These are phyloP conservation scores for Cytospora schulzeri DNA, from an alignment of 2,329 filamentous ascomycete species.

Conservation along the genomic window DNA sequence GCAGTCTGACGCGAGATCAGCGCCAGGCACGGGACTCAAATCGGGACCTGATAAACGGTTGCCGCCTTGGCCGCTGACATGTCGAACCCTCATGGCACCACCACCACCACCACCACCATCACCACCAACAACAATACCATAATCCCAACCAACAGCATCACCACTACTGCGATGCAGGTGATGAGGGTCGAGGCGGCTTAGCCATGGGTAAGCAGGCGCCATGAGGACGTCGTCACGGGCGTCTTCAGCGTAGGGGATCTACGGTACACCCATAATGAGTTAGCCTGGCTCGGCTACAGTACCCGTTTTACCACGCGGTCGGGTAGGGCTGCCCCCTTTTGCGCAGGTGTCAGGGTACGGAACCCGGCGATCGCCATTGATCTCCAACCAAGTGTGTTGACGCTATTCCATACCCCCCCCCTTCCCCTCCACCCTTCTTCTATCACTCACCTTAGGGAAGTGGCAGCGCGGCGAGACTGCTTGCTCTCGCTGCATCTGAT, in stretches of 20 bases:
- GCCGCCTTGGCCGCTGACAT: background rate
- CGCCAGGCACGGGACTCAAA: background rate
- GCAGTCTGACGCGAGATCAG: background rate
- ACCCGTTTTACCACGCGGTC: conserved; percentile 23
- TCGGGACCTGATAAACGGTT: background rate
- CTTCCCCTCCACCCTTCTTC: no score
- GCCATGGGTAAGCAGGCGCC: background rate
- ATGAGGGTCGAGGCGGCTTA: background rate
- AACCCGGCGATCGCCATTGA: conserved; percentile 15
- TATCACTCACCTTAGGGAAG: background rate
- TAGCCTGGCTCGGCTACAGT: conserved; percentile 17
- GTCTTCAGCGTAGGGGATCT: conserved; percentile 1
- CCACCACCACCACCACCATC: background rate
- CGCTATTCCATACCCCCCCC: background rate
- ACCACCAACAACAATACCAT: background rate
- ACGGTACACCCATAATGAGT: conserved; percentile 9
- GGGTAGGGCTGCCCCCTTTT: conserved; percentile 3
- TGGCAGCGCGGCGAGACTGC: background rate
- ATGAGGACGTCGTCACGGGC: background rate
- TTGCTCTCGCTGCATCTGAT: background rate
- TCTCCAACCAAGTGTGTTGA: background rate
- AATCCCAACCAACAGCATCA: background rate
- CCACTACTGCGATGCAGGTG: background rate
- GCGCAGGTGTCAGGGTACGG: conserved; percentile 5
- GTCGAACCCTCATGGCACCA: background rate